Evolutionary conservation across 2,329 filamentous ascomycete genomes (phyloP), one percentile per base, ranked within the genome.

Genomic region (Arachnomyces sp.): DNA sequence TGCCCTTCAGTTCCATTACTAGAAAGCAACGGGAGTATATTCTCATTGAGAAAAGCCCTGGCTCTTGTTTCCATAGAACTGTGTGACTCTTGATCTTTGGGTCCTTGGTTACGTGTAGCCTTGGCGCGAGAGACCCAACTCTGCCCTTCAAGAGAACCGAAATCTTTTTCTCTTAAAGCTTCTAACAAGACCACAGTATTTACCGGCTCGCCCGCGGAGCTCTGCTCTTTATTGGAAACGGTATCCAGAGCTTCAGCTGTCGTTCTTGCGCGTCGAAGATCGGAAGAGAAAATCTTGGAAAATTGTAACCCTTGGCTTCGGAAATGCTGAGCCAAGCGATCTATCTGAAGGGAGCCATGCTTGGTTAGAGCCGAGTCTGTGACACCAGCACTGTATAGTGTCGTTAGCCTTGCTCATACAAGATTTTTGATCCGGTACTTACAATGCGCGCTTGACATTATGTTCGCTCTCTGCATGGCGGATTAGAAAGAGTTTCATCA

Each of bases 391-490:
- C 81, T 81, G 69, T 34, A 40, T 45, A 18, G 30, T 11, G 20
- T 25, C 9, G 9, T 25, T 25, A 25, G 20, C 20, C 5, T 25
- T 25, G 20, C 5, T 30, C n/a, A 31, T 38, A 31, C 31, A 13
- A 41, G 30, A 31, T 4, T 28, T 18, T 31, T 29, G 15, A 34
- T 28, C 33, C 35, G 28, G 38, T 37, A 43, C 38, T 43, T 52
- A 49, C 52, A 48, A 46, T 50, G 52, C 49, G 74, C 38, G 82
- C 82, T 50, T 48, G 44, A 92, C 82, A 60, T 94, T 94, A 66
- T 94, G 85, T 50, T 92, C 84, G 9, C 86, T 90, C 66, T 94
- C 87, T 58, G 82, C 87, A 69, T 94, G 88, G 43, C 88, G 81
- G 55, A 93, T 77, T 52, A 94, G 72, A 53, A 89, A 78, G 40